Evolutionary conservation across 306 rosid species (phyloP).

Genomic region (Oemleria cerasiformis): DNA sequence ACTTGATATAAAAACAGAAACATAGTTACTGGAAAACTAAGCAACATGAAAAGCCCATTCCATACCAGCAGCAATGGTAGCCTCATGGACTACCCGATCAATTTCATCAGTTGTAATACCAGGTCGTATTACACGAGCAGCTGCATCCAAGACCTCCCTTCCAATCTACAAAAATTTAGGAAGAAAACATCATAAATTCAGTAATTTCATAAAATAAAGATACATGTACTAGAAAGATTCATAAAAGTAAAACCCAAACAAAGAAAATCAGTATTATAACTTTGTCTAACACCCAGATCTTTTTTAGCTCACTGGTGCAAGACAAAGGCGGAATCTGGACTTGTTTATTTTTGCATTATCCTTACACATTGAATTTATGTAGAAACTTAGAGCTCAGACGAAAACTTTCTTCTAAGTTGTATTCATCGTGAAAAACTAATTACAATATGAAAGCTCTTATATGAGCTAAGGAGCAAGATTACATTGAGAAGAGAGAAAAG

Average conservation of each 20-base stretch:
- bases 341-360: too few species aligned
- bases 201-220: background rate
- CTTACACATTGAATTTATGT: too few species aligned
- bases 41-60: slow-evolving; percentile 14
- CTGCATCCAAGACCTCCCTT: slow-evolving; percentile 90
- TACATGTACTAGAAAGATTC: background rate
- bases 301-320: too few species aligned
- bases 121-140: slow-evolving; percentile 76
- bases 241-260: background rate
- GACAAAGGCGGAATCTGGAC: too few species aligned
- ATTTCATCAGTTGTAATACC: slow-evolving; percentile 96
- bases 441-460: too few species aligned
- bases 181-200: background rate
- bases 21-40: background rate
- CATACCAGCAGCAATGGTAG: slow-evolving; percentile 85
- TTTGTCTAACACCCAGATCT: background rate
- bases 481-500: too few species aligned
- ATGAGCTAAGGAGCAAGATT: too few species aligned
- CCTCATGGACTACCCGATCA: slow-evolving; percentile 88
- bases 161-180: slow-evolving; percentile 45
- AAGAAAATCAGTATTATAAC: background rate
- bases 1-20: background rate
- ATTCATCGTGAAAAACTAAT: too few species aligned
- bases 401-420: too few species aligned
- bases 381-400: too few species aligned